Evolutionary conservation across 2,329 filamentous ascomycete species (phyloP).

Genomic region (Ophiosphaerella narmari): DNA sequence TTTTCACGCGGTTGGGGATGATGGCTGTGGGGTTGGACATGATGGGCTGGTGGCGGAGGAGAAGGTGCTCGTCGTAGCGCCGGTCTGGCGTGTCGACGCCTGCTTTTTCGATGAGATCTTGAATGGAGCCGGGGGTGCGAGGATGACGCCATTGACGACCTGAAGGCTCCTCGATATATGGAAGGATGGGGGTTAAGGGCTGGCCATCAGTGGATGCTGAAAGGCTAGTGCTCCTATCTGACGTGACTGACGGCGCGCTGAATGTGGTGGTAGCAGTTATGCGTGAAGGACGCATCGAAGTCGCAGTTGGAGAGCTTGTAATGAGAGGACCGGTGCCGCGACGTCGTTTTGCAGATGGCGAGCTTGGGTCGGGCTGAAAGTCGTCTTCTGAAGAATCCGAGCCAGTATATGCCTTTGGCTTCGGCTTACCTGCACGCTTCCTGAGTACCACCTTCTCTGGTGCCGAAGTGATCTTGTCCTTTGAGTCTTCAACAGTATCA

Average conservation of each 20-base stretch:
- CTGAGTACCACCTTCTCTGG: not conserved
- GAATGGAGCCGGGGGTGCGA: not conserved
- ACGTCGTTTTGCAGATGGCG: conserved; percentile 14
- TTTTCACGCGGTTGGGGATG: conserved; percentile 12
- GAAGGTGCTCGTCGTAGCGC: conserved; percentile 18
- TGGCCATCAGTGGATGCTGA: not conserved
- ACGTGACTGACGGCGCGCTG: not conserved
- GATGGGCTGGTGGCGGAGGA: conserved; percentile 13
- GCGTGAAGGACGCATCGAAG: conserved; percentile 5
- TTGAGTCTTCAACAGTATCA: not conserved
- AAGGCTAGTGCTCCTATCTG: not conserved
- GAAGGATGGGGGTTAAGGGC: not conserved
- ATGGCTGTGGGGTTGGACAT: conserved; percentile 8
- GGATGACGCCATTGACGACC: not conserved
- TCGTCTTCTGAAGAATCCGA: conserved; percentile 14
- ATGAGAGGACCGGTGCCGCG: conserved; percentile 11
- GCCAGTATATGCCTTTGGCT: not conserved
- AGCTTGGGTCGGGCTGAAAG: conserved; percentile 6
- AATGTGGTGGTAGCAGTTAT: not conserved
- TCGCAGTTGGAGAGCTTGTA: conserved; percentile 8
- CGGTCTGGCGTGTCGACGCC: conserved; percentile 6
- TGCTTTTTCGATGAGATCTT: not conserved
- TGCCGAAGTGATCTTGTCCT: not conserved
- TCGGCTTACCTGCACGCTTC: conserved; percentile 7
- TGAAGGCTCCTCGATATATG: too few species aligned